phyloP scores from a whole-genome alignment of 2,329 filamentous ascomycete genomes.

The Fusarium sp. region DNA sequence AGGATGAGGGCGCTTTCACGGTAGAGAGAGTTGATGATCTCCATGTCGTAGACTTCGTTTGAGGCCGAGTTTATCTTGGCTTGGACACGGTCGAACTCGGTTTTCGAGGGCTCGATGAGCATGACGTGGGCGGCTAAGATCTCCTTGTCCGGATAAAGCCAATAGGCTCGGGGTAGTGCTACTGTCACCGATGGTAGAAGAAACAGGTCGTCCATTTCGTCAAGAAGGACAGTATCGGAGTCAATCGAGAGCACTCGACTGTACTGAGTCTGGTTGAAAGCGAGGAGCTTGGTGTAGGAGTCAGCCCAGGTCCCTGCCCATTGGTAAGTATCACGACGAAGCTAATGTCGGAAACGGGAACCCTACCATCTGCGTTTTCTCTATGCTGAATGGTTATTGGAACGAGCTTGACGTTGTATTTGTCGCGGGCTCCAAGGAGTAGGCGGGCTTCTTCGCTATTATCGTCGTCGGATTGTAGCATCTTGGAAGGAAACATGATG shows the following conservation, averaged over 20 bases:
- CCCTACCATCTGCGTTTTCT: too few relatives aligned
- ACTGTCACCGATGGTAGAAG: constrained; percentile 69
- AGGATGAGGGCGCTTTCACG: constrained; percentile 67
- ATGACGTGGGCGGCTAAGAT: constrained; percentile 69
- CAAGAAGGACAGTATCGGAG: constrained; percentile 71
- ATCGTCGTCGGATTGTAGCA: background rate
- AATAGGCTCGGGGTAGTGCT: constrained; percentile 79
- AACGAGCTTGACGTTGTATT: background rate
- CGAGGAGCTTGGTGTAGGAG: constrained; percentile 74
- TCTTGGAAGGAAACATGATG: background rate
- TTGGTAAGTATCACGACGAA: too few relatives aligned
- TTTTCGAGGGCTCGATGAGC: constrained; percentile 66
- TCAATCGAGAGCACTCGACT: constrained; percentile 60
- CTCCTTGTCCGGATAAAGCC: constrained; percentile 65
- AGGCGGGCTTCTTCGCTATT: background rate
- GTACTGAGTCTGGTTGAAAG: constrained; percentile 75
- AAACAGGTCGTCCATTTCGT: constrained; percentile 77
- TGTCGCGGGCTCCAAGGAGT: background rate
- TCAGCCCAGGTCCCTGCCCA: constrained; percentile 66
- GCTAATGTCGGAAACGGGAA: too few relatives aligned
- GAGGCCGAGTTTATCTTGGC: constrained; percentile 40
- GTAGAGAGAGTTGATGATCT: constrained; percentile 73
- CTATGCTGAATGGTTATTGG: background rate
- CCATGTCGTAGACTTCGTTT: constrained; percentile 70
- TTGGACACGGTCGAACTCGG: constrained; percentile 57